Base-by-base conservation (phyloP, 768 basidiomycete genomes). In the Pseudohyphozyma bogoriensis region DNA sequence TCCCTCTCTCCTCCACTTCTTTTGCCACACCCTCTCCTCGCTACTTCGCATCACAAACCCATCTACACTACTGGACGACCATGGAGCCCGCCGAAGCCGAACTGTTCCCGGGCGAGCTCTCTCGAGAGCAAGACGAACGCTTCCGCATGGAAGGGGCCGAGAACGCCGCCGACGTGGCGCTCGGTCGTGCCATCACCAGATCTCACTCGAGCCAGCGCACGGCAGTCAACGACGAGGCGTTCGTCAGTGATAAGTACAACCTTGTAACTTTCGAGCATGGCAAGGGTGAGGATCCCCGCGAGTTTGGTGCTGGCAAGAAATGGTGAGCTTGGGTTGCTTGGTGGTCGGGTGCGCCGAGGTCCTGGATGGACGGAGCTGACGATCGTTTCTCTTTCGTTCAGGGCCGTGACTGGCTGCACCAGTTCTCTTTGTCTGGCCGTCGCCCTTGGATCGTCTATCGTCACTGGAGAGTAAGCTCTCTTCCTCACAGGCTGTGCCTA, bases 401-500 rank as follows among this genome's bases (percentile, higher is more conserved):
- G 68, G 64, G 26, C 65, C 4, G 54, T 57, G 29, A 66, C 67
- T 7, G 1, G 62, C 24, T 33, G 60, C 29, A 55, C 64, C 2
- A 37, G 59, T 0, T 13, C 35, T 8, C 51, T 58, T n/a, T 74
- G 73, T 62, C 65, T 74, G 42, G 63, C 62, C 8, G 69, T 71
- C 32, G 72, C 67, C 4, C 51, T 71, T 12, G 70, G 68, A 5
- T 62, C 58, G 10, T 69, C 70, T 9, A 63, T 73, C 61, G 65
- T 69, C n/a, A 69, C 69, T 2, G 68, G 69, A 36, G 70, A 70
- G 24, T 36, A 39, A 10, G 37, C 10, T 20, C 37, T 39, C 37
- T 72, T 9, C 56, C 60, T 1, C 69, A 62, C 13, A 63, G 65
- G 13, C 69, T 68, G 0, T 58, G 56, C 22, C 64, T 59, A 5